phyloP scores from a whole-genome alignment of 192 early-diverging fungal species.

The Gamsiella multidivaricata region DNA sequence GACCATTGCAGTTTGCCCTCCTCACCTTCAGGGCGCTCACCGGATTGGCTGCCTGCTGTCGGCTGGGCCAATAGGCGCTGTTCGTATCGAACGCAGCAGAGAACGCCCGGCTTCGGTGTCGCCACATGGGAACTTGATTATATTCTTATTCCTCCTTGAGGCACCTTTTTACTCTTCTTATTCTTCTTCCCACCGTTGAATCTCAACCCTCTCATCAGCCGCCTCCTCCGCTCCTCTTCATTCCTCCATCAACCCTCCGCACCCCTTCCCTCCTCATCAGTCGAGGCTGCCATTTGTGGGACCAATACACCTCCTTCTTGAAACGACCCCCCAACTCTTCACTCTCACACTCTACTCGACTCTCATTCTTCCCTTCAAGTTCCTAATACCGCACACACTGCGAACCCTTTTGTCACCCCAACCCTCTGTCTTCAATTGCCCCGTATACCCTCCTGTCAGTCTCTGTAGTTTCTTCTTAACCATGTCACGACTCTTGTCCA shows the following conservation, averaged over 20 bases:
- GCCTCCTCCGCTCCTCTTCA: slow-evolving; percentile 5
- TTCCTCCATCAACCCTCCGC: background rate
- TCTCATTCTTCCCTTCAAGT: background rate
- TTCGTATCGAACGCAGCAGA: too few relatives aligned
- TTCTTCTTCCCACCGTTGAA: slow-evolving; percentile 8
- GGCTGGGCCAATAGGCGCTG: too few relatives aligned
- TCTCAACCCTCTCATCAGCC: background rate
- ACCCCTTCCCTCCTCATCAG: background rate
- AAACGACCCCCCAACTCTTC: background rate
- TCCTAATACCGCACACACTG: background rate
- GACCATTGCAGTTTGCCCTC: too few relatives aligned
- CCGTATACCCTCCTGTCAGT: background rate
- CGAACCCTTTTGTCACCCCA: background rate
- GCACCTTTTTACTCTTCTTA: slow-evolving; percentile 11
- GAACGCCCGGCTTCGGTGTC: too few relatives aligned
- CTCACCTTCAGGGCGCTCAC: too few relatives aligned
- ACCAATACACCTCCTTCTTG: background rate
- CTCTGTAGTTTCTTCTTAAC: background rate
- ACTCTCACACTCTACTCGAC: too few relatives aligned
- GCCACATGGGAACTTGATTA: too few relatives aligned
- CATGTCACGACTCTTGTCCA: slow-evolving; percentile 28
- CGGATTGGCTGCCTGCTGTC: too few relatives aligned
- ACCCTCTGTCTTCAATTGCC: background rate
- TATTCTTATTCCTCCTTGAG: slow-evolving; percentile 7
- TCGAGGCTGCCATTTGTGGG: too few relatives aligned